phyloP scores from a whole-genome alignment of 139 green algal species.

The Tetradesmus lagerheimii region DNA sequence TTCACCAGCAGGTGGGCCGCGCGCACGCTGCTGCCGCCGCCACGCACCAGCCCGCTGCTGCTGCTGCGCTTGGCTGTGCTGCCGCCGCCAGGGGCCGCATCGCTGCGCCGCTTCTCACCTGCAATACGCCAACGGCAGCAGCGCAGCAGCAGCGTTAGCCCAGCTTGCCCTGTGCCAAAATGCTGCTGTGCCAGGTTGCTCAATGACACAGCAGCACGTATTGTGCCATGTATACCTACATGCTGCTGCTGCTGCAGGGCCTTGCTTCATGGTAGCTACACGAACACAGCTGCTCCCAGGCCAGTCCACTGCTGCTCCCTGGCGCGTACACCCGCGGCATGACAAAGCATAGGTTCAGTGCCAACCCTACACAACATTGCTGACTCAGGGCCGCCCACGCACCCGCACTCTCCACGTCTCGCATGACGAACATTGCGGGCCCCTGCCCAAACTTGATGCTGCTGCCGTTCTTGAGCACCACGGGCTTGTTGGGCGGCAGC shows the following conservation, averaged over 20 bases:
- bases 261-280: background rate
- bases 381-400: background rate
- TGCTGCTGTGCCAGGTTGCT: background rate
- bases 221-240: too few species aligned
- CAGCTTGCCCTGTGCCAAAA: too few species aligned
- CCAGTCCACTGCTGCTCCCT: background rate
- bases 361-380: background rate
- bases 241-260: background rate
- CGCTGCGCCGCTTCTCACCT: slow-evolving; percentile 54
- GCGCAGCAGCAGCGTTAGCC: too few species aligned
- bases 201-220: background rate
- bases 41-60: background rate
- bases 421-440: background rate
- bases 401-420: slow-evolving; percentile 33
- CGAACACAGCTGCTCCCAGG: background rate
- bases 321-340: background rate
- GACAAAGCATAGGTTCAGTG: background rate
- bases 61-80: background rate
- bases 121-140: slow-evolving; percentile 11
- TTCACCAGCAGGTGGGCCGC: slow-evolving; percentile 92
- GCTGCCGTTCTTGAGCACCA: slow-evolving; percentile 55
- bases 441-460: slow-evolving; percentile 40
- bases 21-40: slow-evolving; percentile 57
- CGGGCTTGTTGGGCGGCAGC: slow-evolving; percentile 66
- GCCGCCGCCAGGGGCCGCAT: background rate